Evolutionary conservation across 129 eudicot species (phyloP).

Genomic region (Glebionis coronaria): DNA sequence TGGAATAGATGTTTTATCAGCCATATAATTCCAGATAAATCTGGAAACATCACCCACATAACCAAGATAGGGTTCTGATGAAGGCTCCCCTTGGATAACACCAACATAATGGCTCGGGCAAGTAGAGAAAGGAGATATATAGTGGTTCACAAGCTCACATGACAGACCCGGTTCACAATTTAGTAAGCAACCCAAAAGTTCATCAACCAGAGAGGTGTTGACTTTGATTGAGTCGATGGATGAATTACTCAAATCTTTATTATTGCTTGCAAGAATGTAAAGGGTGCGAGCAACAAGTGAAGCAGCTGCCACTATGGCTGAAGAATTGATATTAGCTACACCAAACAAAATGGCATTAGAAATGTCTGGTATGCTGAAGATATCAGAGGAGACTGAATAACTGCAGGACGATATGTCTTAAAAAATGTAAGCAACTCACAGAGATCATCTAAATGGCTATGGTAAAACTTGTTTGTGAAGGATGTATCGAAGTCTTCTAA

Average conservation of each 20-base stretch:
- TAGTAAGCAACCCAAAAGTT: slow-evolving; percentile 74
- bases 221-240: slow-evolving; percentile 48
- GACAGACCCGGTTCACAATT: slow-evolving; percentile 85
- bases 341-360: slow-evolving; percentile 18
- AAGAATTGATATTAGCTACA: slow-evolving; percentile 87
- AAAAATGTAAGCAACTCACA: slow-evolving; percentile 49
- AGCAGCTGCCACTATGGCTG: slow-evolving; percentile 82
- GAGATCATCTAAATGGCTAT: slow-evolving; percentile 85
- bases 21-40: slow-evolving; percentile 86
- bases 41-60: slow-evolving; percentile 76
- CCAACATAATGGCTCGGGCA: slow-evolving; percentile 97
- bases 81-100: slow-evolving; percentile 73
- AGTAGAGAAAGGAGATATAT: slow-evolving; percentile 53
- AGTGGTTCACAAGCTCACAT: slow-evolving; percentile 67
- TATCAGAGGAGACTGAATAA: background rate
- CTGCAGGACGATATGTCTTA: background rate
- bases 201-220: slow-evolving; percentile 70
- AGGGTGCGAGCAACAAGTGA: slow-evolving; percentile 90
- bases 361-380: background rate
- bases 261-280: slow-evolving; percentile 64
- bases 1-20: slow-evolving; percentile 62
- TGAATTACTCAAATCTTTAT: slow-evolving; percentile 35
- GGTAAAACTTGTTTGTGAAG: slow-evolving; percentile 77
- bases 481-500: slow-evolving; percentile 81
- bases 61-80: slow-evolving; percentile 50